These are phyloP conservation scores for Colletotrichum godetiae DNA, from an alignment of 2,329 filamentous ascomycete genomes.

Conservation along the genomic window DNA sequence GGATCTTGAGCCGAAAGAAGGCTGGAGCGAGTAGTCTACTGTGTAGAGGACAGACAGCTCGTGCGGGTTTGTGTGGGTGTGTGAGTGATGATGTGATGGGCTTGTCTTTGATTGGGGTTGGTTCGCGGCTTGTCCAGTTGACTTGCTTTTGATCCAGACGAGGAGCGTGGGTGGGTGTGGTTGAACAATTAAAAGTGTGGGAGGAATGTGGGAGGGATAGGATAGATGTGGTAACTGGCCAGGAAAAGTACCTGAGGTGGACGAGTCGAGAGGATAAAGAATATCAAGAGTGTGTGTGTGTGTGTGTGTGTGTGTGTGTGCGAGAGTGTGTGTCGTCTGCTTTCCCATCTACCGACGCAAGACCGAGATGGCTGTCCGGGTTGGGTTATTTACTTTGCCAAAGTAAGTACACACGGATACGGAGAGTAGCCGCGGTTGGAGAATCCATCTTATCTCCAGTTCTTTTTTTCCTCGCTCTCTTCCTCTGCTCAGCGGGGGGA, in stretches of 20 bases:
- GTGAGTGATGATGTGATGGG: conserved; percentile 37
- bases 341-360: conserved; percentile 21
- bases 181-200: neutral
- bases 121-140: conserved; percentile 22
- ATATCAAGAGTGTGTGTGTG: neutral
- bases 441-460: conserved; percentile 32
- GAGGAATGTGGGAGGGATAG: conserved; percentile 24
- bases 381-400: conserved; percentile 8
- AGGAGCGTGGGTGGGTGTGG: conserved; percentile 8
- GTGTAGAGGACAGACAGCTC: conserved; percentile 3
- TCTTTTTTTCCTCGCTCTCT: neutral
- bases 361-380: conserved; percentile 28
- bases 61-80: conserved; percentile 18
- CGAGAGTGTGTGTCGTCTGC: too few species aligned
- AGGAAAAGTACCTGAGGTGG: neutral
- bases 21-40: conserved; percentile 12
- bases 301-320: neutral
- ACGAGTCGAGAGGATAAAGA: conserved; percentile 29
- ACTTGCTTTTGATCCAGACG: conserved; percentile 29
- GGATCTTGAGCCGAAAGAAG: conserved; percentile 22
- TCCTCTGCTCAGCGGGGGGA: neutral
- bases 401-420: conserved; percentile 3
- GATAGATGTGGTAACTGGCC: neutral
- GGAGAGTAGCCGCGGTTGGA: conserved; percentile 32
- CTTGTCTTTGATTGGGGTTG: conserved; percentile 21